Evolutionary conservation across 2,329 filamentous ascomycete genomes (phyloP).

Genomic region (Ophidiomyces ophidiicola): DNA sequence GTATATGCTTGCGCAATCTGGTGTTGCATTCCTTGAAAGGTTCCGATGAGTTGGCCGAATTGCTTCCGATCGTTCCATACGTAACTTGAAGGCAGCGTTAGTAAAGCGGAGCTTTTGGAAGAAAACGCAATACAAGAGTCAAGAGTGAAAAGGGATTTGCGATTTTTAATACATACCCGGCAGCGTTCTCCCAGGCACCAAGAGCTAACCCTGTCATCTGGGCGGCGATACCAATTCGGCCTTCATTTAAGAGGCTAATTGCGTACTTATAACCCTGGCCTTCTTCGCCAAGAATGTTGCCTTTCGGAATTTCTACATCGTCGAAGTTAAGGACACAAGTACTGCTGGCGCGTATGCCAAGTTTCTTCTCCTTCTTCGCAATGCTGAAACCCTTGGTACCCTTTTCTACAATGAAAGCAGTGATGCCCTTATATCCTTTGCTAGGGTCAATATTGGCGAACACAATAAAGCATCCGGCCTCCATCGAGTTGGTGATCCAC

Average conservation of each 20-base stretch:
- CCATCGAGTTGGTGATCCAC: constrained; percentile 98
- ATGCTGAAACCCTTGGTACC: constrained; percentile 78
- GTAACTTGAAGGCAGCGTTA: constrained; percentile 44
- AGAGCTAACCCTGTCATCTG: constrained; percentile 93
- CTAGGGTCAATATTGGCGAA: constrained; percentile 89
- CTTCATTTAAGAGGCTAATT: constrained; percentile 87
- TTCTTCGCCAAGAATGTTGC: constrained; percentile 75
- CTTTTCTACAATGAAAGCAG: constrained; percentile 91
- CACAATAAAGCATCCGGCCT: constrained; percentile 90
- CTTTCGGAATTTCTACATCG: constrained; percentile 79
- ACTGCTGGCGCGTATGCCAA: constrained; percentile 88
- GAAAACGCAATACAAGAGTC: too few species aligned
- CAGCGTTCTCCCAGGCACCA: constrained; percentile 90
- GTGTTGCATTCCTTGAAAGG: constrained; percentile 99
- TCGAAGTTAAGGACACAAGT: constrained; percentile 97
- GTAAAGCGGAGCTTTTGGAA: neutral
- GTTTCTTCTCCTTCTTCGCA: constrained; percentile 99
- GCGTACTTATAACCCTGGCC: constrained; percentile 97
- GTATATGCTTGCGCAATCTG: constrained; percentile 93
- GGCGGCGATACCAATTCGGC: constrained; percentile 91
- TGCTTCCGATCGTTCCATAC: constrained; percentile 98
- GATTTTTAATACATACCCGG: constrained; percentile 45
- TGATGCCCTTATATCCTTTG: constrained; percentile 94
- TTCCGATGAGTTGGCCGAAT: constrained; percentile 83
- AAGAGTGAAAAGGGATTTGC: neutral